Percentiles rank a stretch among this genome's conserved stretches.
phyloP scores from a whole-genome alignment of 2,329 filamentous ascomycete genomes.

The Xylariaceae sp. region DNA sequence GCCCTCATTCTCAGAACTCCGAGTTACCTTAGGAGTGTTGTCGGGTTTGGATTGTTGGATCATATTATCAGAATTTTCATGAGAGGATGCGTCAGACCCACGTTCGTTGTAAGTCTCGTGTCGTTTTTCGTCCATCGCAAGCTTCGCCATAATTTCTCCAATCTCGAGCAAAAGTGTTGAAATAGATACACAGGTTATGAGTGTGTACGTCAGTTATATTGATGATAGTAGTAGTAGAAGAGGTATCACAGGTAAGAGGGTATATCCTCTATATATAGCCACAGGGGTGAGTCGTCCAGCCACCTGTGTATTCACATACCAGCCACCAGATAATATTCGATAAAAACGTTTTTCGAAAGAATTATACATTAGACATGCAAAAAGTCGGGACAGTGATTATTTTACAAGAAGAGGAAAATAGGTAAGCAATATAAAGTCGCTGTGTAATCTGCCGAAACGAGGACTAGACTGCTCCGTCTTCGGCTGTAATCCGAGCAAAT shows the following conservation, averaged over 20 bases:
- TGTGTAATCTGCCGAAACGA: background rate
- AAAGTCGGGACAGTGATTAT: too few relatives aligned
- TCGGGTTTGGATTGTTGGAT: slow-evolving; percentile 6
- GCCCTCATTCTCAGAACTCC: slow-evolving; percentile 4
- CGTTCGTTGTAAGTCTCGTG: slow-evolving; percentile 20
- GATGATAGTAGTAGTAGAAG: too few relatives aligned
- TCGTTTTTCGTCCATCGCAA: slow-evolving; percentile 26
- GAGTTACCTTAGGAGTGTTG: slow-evolving; percentile 2
- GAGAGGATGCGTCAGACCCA: slow-evolving; percentile 22
- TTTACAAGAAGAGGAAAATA: slow-evolving; percentile 11
- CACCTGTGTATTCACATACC: too few relatives aligned
- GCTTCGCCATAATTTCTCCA: slow-evolving; percentile 20
- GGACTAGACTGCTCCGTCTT: slow-evolving; percentile 24
- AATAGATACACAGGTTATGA: too few relatives aligned
- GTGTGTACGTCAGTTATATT: too few relatives aligned
- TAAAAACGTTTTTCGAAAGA: too few relatives aligned
- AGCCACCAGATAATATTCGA: too few relatives aligned
- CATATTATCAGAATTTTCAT: slow-evolving; percentile 12
- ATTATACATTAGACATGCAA: too few relatives aligned
- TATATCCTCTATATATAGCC: too few relatives aligned
- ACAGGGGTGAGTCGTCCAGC: too few relatives aligned
- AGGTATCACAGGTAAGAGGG: too few relatives aligned
- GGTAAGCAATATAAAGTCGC: slow-evolving; percentile 5
- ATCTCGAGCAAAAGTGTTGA: slow-evolving; percentile 4
- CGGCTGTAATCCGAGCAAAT: slow-evolving; percentile 24